Base-by-base conservation (phyloP, 495 filamentous ascomycete genomes). In the Lichina pygmaea region DNA sequence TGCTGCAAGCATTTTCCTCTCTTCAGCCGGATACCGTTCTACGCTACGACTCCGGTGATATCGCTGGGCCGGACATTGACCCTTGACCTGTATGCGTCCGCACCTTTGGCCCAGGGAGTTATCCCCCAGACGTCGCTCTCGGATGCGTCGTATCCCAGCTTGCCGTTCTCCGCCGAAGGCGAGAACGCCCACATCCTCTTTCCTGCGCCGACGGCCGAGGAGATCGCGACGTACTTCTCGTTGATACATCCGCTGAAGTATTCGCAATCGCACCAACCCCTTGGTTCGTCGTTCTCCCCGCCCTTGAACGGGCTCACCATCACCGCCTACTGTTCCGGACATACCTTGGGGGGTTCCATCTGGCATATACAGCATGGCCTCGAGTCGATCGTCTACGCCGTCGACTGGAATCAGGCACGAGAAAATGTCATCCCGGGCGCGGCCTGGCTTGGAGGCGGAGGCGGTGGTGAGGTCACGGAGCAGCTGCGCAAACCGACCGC, bases 351-450 rank as follows among this genome's bases (percentile, higher is more conserved):
- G 52, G 89, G 89, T 48, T 93, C 89, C 30, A 93, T 99, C 60
- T 99, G 89, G 89, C 86, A 95, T 55, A 84, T 99, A 50, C 89
- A 93, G 48, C 85, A 95, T 64, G 85, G 85, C 0, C 69, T 94
- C 56, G 89, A 99, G 56, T 92, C 84, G 0, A 89, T 99, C 36
- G 86, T 95, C 10, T 94, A 99, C 51, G 86, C 91, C 1, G 78
- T 93, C 11, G 86, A 95, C 53, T 99, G 91, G 89, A 94, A 93
- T 53, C 84, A 94, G 56, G 80, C 75, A 9, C 70, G 82, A 43
- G 89, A 99, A 58, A 91, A 92, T 63, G 82, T 93, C 10, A 71
- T 91, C 39, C 72, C 86, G 2, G 89, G 86, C 48, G 91, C 89
- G 36, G 82, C 86, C 13, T 94, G 89, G 81, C 69, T 99, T 40